Percentiles rank a stretch among this genome's conserved stretches.
Conservation (phyloP, 371 early-diverging fungal genomes). For the Catenaria anguillulae region DNA sequence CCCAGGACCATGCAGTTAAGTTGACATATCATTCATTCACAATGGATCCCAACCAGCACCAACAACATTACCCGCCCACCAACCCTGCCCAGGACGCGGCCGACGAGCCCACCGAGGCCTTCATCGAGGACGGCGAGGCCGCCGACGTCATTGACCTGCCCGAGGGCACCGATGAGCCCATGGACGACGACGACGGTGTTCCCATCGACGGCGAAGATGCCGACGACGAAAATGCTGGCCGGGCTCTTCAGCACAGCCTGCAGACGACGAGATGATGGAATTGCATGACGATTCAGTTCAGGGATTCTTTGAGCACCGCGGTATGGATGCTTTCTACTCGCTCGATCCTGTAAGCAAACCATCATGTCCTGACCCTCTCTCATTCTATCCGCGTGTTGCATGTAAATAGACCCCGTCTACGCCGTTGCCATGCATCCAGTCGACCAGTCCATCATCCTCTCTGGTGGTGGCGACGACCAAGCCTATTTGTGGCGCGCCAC, state of each 20-base stretch:
- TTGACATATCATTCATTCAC: too few species aligned
- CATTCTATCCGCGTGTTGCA: background rate
- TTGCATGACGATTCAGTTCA: constrained; percentile 78
- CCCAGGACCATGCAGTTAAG: too few species aligned
- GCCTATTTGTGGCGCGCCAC: constrained; percentile 75
- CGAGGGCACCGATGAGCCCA: constrained; percentile 33
- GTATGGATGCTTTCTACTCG: constrained; percentile 24
- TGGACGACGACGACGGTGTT: constrained; percentile 27
- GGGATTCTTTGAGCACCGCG: constrained; percentile 80
- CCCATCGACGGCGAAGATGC: constrained; percentile 13
- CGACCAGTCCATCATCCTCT: constrained; percentile 39
- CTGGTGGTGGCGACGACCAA: constrained; percentile 90
- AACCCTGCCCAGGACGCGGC: too few species aligned
- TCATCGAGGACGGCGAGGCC: constrained; percentile 22
- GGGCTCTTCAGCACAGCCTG: background rate
- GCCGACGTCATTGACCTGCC: constrained; percentile 15
- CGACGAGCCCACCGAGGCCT: too few species aligned
- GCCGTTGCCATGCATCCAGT: constrained; percentile 68
- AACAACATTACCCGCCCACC: too few species aligned
- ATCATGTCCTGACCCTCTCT: background rate
- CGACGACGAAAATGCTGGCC: background rate
- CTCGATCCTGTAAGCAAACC: background rate
- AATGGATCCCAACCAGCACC: too few species aligned
- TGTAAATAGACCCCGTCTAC: constrained; percentile 72
- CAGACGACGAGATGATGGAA: constrained; percentile 7